Percentiles rank a stretch among this genome's conserved stretches.
phyloP scores from a whole-genome alignment of 1,284 basidiomycete genomes.

The Microbotryum saponariae region DNA sequence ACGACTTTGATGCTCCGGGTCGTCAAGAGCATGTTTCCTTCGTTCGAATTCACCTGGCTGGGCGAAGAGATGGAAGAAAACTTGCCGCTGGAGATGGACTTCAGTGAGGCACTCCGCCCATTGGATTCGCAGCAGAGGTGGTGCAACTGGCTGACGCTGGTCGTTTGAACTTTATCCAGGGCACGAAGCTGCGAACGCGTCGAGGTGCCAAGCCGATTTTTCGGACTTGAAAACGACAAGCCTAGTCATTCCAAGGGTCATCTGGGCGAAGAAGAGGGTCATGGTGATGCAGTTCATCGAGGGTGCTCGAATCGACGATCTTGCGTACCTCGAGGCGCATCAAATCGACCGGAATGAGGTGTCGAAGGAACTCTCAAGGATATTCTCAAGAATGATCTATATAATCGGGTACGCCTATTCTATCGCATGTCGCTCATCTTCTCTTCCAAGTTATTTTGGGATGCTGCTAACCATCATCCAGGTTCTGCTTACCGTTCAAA shows the following conservation, averaged over 20 bases:
- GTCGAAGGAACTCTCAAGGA: conserved; percentile 42
- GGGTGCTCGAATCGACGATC: conserved; percentile 82
- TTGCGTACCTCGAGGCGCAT: conserved; percentile 71
- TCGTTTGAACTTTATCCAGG: conserved; percentile 38
- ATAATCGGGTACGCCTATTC: conserved; percentile 62
- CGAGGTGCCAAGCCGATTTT: conserved; percentile 66
- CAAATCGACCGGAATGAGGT: conserved; percentile 70
- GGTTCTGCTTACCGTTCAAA: conserved; percentile 37
- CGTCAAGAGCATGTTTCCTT: conserved; percentile 72
- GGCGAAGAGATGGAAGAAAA: conserved; percentile 78
- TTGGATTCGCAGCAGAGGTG: not conserved
- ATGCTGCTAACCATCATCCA: not conserved
- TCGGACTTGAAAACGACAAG: conserved; percentile 56
- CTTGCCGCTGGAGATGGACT: conserved; percentile 85
- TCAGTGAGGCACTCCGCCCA: conserved; percentile 41
- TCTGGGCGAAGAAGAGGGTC: conserved; percentile 74
- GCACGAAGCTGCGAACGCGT: conserved; percentile 82
- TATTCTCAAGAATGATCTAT: conserved; percentile 95
- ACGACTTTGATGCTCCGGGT: conserved; percentile 51
- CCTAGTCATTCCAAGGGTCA: conserved; percentile 82
- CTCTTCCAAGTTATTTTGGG: too few species aligned
- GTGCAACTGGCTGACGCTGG: conserved; percentile 1
- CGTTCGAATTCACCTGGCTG: conserved; percentile 93
- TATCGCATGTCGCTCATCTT: not conserved
- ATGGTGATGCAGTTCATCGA: conserved; percentile 87